These are phyloP conservation scores for Penicillium herquei DNA, from an alignment of 495 filamentous ascomycete genomes.

Conservation along the genomic window DNA sequence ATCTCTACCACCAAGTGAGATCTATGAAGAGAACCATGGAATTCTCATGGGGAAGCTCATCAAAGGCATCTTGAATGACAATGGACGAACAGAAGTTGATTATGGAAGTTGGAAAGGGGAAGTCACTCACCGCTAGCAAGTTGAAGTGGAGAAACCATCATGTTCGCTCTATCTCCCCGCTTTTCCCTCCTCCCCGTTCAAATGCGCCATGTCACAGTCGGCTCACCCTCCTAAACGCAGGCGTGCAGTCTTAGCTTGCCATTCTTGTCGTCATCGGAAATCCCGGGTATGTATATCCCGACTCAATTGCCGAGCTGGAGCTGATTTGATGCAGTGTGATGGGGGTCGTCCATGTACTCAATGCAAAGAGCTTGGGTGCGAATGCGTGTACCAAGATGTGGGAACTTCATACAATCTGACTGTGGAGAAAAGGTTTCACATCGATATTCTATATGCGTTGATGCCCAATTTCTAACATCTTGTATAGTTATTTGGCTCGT, in stretches of 20 bases:
- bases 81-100: background rate
- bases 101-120: background rate
- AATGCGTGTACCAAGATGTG: conserved; percentile 9
- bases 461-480: background rate
- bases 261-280: conserved; percentile 14
- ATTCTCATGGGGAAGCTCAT: background rate
- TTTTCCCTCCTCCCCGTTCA: background rate
- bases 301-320: background rate
- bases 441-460: too few species aligned
- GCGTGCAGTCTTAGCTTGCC: conserved; percentile 8
- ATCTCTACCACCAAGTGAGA: background rate
- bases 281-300: conserved; percentile 7
- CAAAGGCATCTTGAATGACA: background rate
- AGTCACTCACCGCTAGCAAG: background rate
- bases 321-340: conserved; percentile 2
- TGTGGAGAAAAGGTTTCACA: conserved; percentile 8
- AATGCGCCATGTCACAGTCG: conserved; percentile 2
- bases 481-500: conserved; percentile 1
- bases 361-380: conserved; percentile 10
- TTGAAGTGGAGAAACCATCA: background rate
- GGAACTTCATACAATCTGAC: conserved; percentile 12
- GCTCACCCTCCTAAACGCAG: conserved; percentile 7
- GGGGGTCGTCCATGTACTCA: conserved; percentile 8
- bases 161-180: background rate
- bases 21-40: too few species aligned